Evolutionary conservation across 148 eudicot genomes (phyloP).

Genomic region (Pouteria glomerata): DNA sequence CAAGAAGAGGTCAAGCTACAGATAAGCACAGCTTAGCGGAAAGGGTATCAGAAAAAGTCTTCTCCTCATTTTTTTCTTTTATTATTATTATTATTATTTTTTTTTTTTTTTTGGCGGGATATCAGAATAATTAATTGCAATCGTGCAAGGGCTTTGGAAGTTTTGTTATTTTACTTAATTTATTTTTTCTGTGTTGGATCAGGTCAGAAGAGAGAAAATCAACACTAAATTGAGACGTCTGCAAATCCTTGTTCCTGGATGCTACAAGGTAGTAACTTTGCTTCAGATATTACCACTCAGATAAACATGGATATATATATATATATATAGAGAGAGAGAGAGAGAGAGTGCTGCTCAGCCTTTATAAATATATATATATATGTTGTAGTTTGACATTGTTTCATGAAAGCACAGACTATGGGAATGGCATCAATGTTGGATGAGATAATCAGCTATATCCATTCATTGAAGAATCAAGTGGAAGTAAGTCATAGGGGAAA

Average conservation of each 20-base stretch:
- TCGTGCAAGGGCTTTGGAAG: too few species aligned
- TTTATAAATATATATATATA: neutral
- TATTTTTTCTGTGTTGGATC: neutral
- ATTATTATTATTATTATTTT: too few species aligned
- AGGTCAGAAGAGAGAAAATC: constrained; percentile 6
- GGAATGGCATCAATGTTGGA: constrained; percentile 4
- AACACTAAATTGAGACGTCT: neutral
- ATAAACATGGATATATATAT: too few species aligned
- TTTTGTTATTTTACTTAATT: too few species aligned
- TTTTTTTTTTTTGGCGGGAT: neutral
- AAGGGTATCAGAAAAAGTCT: too few species aligned
- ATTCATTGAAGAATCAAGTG: constrained; percentile 1
- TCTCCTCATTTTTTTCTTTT: too few species aligned
- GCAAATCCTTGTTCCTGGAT: constrained; percentile 5
- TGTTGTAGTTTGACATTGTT: neutral
- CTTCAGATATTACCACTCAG: neutral
- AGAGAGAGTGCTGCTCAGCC: neutral
- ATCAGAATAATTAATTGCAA: neutral
- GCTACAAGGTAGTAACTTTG: neutral
- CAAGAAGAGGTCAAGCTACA: constrained; percentile 5
- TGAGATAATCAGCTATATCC: constrained; percentile 6
- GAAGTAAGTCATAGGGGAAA: neutral
- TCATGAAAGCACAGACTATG: neutral
- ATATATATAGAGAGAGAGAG: too few species aligned
- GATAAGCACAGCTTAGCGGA: neutral